phyloP scores from a whole-genome alignment of 2,329 filamentous ascomycete species.

The Ceratocystis smalleyi region DNA sequence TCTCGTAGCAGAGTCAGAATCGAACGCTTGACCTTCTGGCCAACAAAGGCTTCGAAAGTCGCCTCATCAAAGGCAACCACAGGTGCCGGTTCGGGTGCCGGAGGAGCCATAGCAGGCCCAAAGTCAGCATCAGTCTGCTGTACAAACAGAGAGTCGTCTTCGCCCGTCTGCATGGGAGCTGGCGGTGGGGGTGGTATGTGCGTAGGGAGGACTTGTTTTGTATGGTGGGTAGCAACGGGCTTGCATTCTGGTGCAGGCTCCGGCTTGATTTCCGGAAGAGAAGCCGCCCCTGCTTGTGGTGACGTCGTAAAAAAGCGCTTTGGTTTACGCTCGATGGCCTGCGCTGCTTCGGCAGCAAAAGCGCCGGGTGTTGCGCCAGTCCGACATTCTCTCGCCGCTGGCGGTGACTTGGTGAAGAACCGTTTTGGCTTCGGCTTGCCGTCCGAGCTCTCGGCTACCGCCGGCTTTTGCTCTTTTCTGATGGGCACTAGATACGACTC shows the following conservation, averaged over 20 bases:
- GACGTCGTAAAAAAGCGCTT: neutral
- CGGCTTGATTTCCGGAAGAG: neutral
- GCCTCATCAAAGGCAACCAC: conserved; percentile 37
- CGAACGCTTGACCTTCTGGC: conserved; percentile 37
- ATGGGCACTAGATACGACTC: conserved; percentile 14
- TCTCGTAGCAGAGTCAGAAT: conserved; percentile 36
- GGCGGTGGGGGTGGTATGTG: neutral
- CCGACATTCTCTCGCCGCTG: neutral
- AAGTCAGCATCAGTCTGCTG: neutral
- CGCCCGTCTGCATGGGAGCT: neutral
- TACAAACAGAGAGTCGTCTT: conserved; percentile 14
- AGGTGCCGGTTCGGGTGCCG: neutral
- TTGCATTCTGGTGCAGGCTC: neutral
- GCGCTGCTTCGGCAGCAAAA: neutral
- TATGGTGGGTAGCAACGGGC: neutral
- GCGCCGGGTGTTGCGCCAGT: too few species aligned
- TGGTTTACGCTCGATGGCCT: neutral
- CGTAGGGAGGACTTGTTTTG: neutral
- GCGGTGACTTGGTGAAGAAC: conserved; percentile 3
- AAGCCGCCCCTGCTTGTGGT: neutral
- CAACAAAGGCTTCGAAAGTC: conserved; percentile 44
- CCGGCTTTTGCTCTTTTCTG: neutral
- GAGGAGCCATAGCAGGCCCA: neutral
- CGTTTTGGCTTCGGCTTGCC: conserved; percentile 5
- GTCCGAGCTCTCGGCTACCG: neutral